phyloP scores from a whole-genome alignment of 2,329 filamentous ascomycete species.

The Paracamarosporium sp. region DNA sequence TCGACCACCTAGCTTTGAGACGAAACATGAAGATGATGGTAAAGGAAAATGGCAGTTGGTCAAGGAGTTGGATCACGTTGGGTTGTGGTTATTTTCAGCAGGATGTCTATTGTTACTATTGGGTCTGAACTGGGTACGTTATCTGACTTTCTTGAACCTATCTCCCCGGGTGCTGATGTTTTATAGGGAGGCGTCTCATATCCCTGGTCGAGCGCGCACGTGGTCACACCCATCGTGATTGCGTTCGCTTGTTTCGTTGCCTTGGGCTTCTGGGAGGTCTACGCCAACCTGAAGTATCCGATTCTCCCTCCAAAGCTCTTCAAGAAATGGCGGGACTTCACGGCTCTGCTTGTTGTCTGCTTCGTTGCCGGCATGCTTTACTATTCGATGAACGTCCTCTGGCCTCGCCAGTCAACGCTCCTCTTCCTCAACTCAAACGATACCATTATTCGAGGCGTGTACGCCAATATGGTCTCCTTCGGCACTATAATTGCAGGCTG shows the following conservation, averaged over 20 bases:
- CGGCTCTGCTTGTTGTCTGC: constrained; percentile 23
- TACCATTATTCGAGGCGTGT: constrained; percentile 31
- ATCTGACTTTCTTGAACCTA: not conserved
- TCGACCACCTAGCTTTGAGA: constrained; percentile 35
- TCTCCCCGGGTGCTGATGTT: constrained; percentile 5
- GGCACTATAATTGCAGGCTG: constrained; percentile 39
- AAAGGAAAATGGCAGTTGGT: constrained; percentile 40
- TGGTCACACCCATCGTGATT: constrained; percentile 54
- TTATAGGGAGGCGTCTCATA: constrained; percentile 43
- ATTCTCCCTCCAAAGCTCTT: constrained; percentile 25
- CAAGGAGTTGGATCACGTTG: constrained; percentile 58
- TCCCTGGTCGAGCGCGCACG: constrained; percentile 52
- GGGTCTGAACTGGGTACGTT: constrained; percentile 58
- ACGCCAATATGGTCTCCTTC: constrained; percentile 30
- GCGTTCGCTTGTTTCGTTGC: constrained; percentile 51
- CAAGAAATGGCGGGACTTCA: constrained; percentile 27
- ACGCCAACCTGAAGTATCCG: constrained; percentile 52
- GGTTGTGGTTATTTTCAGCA: constrained; percentile 55
- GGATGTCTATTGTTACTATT: constrained; percentile 48
- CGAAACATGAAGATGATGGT: constrained; percentile 35
- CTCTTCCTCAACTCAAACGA: constrained; percentile 25
- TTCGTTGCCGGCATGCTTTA: constrained; percentile 34
- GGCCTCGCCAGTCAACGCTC: constrained; percentile 30
- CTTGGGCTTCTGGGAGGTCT: constrained; percentile 57
- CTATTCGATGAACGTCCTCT: constrained; percentile 34